Evolutionary conservation across 73 alveolate species (phyloP).

Genomic region (Paramecium tetraurelia): DNA sequence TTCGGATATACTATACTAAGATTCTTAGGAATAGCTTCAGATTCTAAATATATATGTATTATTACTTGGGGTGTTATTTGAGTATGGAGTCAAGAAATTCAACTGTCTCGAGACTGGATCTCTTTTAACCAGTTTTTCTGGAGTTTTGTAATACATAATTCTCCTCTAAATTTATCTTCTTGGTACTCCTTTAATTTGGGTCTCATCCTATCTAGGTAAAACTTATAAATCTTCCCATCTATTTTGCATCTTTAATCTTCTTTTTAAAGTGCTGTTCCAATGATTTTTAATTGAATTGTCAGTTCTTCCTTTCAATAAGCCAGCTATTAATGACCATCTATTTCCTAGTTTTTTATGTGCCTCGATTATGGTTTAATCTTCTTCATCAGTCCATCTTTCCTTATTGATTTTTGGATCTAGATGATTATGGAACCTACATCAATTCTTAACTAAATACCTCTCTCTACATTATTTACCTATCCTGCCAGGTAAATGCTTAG

Average conservation of each 20-base stretch:
- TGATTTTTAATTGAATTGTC: constrained; percentile 94
- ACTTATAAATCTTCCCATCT: constrained; percentile 58
- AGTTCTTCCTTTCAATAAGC: constrained; percentile 83
- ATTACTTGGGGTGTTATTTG: background rate
- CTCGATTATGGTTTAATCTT: constrained; percentile 86
- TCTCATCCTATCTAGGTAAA: background rate
- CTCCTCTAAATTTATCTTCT: constrained; percentile 26
- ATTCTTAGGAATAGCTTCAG: background rate
- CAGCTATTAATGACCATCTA: constrained; percentile 92
- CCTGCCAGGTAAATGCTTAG: constrained; percentile 97
- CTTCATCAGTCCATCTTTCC: constrained; percentile 94
- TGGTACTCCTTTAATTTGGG: background rate
- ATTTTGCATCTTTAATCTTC: constrained; percentile 50
- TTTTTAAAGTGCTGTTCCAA: constrained; percentile 88
- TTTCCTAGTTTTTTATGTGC: constrained; percentile 91
- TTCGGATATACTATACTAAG: constrained; percentile 19
- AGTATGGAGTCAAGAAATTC: background rate
- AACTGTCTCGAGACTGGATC: constrained; percentile 38
- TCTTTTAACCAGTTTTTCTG: background rate
- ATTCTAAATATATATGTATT: background rate
- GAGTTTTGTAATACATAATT: background rate
- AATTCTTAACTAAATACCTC: constrained; percentile 26
- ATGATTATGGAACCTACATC: constrained; percentile 94
- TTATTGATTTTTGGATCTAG: constrained; percentile 90
- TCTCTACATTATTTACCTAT: constrained; percentile 97